Conservation (phyloP, 2,329 filamentous ascomycete species). For the Teratosphaeria destructans region DNA sequence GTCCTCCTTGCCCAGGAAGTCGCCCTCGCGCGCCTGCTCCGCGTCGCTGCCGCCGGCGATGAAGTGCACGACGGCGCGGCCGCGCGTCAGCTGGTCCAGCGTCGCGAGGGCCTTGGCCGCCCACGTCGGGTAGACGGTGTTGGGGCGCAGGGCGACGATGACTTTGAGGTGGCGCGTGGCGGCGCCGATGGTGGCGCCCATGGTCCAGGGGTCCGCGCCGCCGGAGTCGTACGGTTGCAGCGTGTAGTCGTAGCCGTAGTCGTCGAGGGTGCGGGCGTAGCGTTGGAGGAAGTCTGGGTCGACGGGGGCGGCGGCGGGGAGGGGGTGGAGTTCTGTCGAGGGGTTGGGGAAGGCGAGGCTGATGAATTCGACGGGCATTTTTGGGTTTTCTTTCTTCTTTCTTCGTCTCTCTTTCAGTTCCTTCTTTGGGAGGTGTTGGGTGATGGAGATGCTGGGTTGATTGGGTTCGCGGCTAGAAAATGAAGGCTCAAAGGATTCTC, state of each 20-base stretch:
- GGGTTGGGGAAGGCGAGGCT: conserved; percentile 47
- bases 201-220: conserved; percentile 47
- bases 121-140: conserved; percentile 52
- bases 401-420: no score
- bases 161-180: conserved; percentile 50
- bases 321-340: conserved; percentile 46
- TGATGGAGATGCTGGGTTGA: not conserved
- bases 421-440: not conserved
- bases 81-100: conserved; percentile 48
- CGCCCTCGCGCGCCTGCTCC: conserved; percentile 51
- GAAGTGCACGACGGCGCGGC: conserved; percentile 52
- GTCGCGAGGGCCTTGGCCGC: conserved; percentile 53
- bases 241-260: conserved; percentile 53
- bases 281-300: conserved; percentile 47
- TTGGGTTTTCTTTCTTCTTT: not conserved
- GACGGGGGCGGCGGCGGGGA: conserved; percentile 38
- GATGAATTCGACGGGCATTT: conserved; percentile 43
- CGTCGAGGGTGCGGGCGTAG: conserved; percentile 48
- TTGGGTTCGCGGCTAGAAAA: not conserved
- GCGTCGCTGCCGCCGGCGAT: conserved; percentile 52
- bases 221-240: conserved; percentile 49
- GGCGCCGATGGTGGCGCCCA: conserved; percentile 47
- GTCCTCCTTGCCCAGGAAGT: conserved; percentile 48
- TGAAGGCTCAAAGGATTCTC: not conserved
- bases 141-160: conserved; percentile 52